Percentiles rank a stretch among this genome's conserved stretches.
Evolutionary conservation across 768 basidiomycete species (phyloP).

Genomic region (Clathrus columnatus): DNA sequence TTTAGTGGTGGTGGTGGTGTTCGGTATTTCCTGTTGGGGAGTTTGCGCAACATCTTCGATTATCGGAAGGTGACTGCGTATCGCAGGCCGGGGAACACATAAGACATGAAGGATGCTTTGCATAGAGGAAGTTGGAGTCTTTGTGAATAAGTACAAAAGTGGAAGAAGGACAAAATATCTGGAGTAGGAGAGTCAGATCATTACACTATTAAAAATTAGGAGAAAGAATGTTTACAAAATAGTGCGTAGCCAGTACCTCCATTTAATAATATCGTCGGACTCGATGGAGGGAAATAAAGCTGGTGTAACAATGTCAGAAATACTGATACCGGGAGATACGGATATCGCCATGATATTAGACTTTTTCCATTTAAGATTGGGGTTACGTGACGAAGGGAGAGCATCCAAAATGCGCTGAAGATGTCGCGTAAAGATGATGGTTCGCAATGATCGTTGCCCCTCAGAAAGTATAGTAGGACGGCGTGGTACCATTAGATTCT

Average conservation of each 20-base stretch:
- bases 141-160: slow-evolving; percentile 57
- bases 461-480: slow-evolving; percentile 42
- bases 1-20: too few relatives aligned
- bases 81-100: slow-evolving; percentile 75
- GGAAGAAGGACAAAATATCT: slow-evolving; percentile 67
- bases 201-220: background rate
- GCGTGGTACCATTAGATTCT: background rate
- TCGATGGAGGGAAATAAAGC: slow-evolving; percentile 19
- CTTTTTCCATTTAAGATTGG: slow-evolving; percentile 36
- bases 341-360: slow-evolving; percentile 70
- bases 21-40: slow-evolving; percentile 18
- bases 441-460: slow-evolving; percentile 56
- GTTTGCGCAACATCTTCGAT: slow-evolving; percentile 18
- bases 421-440: slow-evolving; percentile 59
- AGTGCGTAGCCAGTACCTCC: slow-evolving; percentile 3
- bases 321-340: slow-evolving; percentile 70
- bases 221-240: slow-evolving; percentile 36
- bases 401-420: slow-evolving; percentile 81
- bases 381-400: slow-evolving; percentile 49
- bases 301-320: slow-evolving; percentile 57
- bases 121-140: slow-evolving; percentile 53
- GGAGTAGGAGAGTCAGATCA: slow-evolving; percentile 1
- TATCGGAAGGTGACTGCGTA: slow-evolving; percentile 25
- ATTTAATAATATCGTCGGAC: slow-evolving; percentile 29
- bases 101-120: slow-evolving; percentile 76